Base-by-base conservation (phyloP, 1,284 basidiomycete genomes). In the Fomitopsis palustris region DNA sequence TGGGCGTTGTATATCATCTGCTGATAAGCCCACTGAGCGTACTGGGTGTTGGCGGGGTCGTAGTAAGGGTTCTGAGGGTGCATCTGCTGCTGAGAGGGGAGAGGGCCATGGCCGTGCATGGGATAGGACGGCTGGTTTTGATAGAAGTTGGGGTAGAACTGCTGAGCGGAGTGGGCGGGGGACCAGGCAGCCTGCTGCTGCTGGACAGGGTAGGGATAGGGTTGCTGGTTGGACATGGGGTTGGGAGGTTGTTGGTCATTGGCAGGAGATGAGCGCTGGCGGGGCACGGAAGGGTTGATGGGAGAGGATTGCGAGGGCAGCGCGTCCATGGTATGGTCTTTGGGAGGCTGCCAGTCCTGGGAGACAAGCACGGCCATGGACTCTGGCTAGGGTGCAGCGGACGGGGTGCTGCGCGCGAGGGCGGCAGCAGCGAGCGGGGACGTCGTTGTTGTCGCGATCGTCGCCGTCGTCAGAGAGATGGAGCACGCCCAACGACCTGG, bases 11-110 rank as follows among this genome's bases (percentile, higher is more conserved):
- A 88, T 82, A 91, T 85, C 89, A 92, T 91, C 67, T 91, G 90
- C 73, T 92, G 90, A 76, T 92, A 92, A 35, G 90, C 87, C 90
- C 90, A 92, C 72, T 90, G 88, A 7, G 88, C 85, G 62, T 91
- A 81, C 71, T 91, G 88, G 29, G 86, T 87, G 68, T 90, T 90
- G 53, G 85, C 78, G 19, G 85, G 88, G 72, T 91, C 88, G 68
- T 86, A 90, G 71, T 84, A 89, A 16, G 78, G 79, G 56, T 75
- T 68, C 65, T 82, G 84, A 21, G 73, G 72, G 45, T 79, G 78
- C 68, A 80, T 73, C 69, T 77, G 80, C 37, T 73, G 66, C 58
- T 77, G 76, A 60, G 78, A 78, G 25, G 77, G 72, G 67, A 82
- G 82, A 16, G 75, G 76, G 25, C 76, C 73, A 66, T 82, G 81